These are phyloP conservation scores for Nothomitra cinnamomea DNA, from an alignment of 2,329 filamentous ascomycete species.

Conservation along the genomic window DNA sequence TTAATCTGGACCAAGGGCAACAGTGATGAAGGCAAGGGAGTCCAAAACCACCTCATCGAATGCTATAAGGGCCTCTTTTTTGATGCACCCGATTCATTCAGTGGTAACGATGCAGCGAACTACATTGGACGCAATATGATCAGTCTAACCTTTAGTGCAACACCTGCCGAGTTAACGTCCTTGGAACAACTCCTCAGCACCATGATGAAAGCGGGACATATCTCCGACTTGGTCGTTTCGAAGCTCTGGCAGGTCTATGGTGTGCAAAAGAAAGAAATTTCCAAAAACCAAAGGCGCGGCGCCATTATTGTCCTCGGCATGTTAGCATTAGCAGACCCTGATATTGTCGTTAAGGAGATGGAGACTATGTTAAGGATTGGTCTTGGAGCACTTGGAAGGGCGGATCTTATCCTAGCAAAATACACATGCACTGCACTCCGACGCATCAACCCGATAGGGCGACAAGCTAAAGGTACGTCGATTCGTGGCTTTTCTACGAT, in stretches of 20 bases:
- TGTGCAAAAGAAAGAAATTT: slow-evolving; percentile 84
- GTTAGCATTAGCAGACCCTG: slow-evolving; percentile 80
- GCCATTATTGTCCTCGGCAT: slow-evolving; percentile 95
- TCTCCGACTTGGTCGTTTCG: slow-evolving; percentile 69
- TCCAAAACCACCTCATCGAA: slow-evolving; percentile 91
- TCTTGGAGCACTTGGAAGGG: slow-evolving; percentile 60
- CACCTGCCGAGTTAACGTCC: slow-evolving; percentile 85
- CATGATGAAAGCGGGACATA: slow-evolving; percentile 89
- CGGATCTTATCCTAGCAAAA: slow-evolving; percentile 77
- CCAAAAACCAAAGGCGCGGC: slow-evolving; percentile 73
- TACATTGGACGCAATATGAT: slow-evolving; percentile 98
- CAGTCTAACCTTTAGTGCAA: slow-evolving; percentile 88
- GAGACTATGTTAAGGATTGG: slow-evolving; percentile 87
- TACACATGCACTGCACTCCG: slow-evolving; percentile 89
- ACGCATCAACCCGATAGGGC: slow-evolving; percentile 72
- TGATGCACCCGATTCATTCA: slow-evolving; percentile 79
- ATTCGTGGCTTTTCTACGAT: neutral
- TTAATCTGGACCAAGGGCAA: slow-evolving; percentile 99
- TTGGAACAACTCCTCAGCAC: slow-evolving; percentile 87
- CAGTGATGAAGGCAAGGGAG: slow-evolving; percentile 95
- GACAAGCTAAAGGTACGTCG: slow-evolving; percentile 54
- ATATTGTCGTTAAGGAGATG: slow-evolving; percentile 88
- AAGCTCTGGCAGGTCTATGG: slow-evolving; percentile 98
- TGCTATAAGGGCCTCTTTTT: slow-evolving; percentile 95
- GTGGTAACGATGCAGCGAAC: slow-evolving; percentile 75